Base-by-base conservation (phyloP, 208 protist species). In the Trypanosomatidae sp. region DNA sequence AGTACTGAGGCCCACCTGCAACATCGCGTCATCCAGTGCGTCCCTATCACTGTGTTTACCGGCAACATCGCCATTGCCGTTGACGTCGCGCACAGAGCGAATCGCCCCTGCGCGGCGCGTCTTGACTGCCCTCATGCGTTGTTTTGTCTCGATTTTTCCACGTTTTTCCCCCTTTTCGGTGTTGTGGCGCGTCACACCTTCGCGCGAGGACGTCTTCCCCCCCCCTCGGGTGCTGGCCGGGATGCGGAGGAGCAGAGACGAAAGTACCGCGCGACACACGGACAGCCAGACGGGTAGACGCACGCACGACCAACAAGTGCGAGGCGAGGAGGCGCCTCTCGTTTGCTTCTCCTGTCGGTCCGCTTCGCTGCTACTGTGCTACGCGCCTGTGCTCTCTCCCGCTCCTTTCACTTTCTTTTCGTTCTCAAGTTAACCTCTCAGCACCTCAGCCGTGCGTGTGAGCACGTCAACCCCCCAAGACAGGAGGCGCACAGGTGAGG, bases 91-190 rank as follows among this genome's bases (percentile, higher is more conserved):
- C 9, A 3, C 50, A 30, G 50, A 60, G 47, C 33, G 66, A 17
- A 28, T 49, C 50, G n/a, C 36, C 15, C 12, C 66, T 55, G 13
- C 50, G 28, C 43, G 30, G 17, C 50, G 39, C n/a, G 17, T 22
- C 30, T 71, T 39, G 7, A 60, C 50, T 15, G 66, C 66, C 28
- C 33, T 50, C 66, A 71, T 71, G 8, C 17, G 13, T 39, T 33
- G 3, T 4, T 30, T 33, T 19, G n/a, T 68, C 9, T 65, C 7
- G 4, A 13, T 13, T 28, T 53, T 15, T 39, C 3, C 36, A 39
- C 36, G 36, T 6, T 6, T 39, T 39, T 6, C 36, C 36, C 36
- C 36, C 36, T 39, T 36, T 39, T 39, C 36, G 36, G 36, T 39
- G 36, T 39, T 39, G 36, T 39, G 36, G 36, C 36, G 36, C 36